A percentile compares a stretch with the other conserved stretches of the same genome.
Conservation (phyloP, 2,329 filamentous ascomycete genomes). For the Diaporthe capsici region DNA sequence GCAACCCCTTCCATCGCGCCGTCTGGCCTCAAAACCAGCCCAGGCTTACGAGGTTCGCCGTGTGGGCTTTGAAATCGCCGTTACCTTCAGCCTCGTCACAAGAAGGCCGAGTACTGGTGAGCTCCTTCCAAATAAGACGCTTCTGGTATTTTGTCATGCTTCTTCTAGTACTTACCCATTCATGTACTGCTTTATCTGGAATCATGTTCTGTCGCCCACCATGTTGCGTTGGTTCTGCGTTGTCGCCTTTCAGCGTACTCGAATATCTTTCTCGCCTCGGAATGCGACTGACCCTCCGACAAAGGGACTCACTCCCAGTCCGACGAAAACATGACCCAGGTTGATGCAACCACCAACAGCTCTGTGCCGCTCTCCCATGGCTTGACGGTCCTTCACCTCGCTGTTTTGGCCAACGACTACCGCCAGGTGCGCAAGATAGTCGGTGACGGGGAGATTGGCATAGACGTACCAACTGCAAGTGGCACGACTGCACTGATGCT, state of each 20-base stretch:
- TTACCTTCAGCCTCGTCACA: neutral
- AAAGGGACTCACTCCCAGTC: neutral
- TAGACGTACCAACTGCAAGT: neutral
- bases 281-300: neutral
- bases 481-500: conserved; percentile 19
- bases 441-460: neutral
- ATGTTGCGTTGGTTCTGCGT: neutral
- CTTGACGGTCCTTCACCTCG: neutral
- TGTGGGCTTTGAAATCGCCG: neutral
- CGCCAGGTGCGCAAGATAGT: neutral
- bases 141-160: neutral
- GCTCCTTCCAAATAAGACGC: neutral
- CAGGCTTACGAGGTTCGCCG: too few relatives aligned
- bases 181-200: neutral
- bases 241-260: neutral
- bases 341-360: neutral
- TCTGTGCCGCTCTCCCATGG: neutral
- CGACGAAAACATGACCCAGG: neutral
- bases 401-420: neutral
- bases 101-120: neutral
- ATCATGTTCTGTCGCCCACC: neutral
- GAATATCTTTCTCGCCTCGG: too few relatives aligned
- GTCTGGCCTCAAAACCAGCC: neutral
- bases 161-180: neutral
- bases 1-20: neutral